Conservation (phyloP, 352 stramenopile genomes). For the Pythium aristosporum region DNA sequence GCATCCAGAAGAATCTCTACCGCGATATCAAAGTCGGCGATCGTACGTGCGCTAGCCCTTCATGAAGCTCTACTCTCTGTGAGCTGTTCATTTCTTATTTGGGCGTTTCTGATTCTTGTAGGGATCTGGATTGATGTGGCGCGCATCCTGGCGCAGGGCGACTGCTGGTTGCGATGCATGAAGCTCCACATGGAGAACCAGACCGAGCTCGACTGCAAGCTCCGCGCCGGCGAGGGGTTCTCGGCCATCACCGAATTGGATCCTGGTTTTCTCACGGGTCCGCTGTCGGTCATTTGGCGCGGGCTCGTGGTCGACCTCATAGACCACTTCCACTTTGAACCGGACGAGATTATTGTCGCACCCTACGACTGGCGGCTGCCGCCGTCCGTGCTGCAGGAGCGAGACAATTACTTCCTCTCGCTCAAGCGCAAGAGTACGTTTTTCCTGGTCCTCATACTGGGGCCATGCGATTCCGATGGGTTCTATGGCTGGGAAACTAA, state of each 20-base stretch:
- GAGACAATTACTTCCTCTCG: conserved; percentile 71
- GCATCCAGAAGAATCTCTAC: conserved; percentile 78
- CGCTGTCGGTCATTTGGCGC: conserved; percentile 72
- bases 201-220: conserved; percentile 70
- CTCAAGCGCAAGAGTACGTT: conserved; percentile 72
- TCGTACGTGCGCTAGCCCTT: conserved; percentile 32
- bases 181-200: conserved; percentile 67
- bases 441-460: too few relatives aligned
- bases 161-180: conserved; percentile 81
- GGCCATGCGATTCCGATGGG: neutral
- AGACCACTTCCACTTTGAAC: conserved; percentile 64
- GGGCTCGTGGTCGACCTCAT: conserved; percentile 64
- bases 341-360: conserved; percentile 68
- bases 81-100: neutral
- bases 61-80: neutral
- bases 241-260: conserved; percentile 71
- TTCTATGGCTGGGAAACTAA: neutral
- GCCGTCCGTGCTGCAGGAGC: conserved; percentile 62
- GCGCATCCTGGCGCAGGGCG: conserved; percentile 64
- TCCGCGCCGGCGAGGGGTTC: conserved; percentile 59
- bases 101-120: conserved; percentile 9
- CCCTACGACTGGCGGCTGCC: conserved; percentile 84
- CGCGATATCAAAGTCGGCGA: conserved; percentile 76
- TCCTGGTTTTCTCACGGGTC: conserved; percentile 69
- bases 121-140: conserved; percentile 73